phyloP scores from a whole-genome alignment of 345 rosid genomes.

The Lepidium africanum region DNA sequence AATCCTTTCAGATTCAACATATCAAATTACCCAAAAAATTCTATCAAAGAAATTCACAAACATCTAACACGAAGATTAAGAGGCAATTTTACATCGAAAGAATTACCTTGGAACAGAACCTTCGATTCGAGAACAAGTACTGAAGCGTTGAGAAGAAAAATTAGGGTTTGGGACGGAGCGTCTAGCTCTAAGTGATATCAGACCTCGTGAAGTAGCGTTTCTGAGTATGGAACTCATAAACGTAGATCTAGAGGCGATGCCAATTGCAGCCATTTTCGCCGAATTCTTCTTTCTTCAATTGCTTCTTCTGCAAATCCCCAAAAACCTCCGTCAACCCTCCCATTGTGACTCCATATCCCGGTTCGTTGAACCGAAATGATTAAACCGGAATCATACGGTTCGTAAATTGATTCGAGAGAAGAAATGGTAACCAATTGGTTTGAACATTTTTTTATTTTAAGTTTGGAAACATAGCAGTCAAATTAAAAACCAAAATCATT shows the following conservation, averaged over 20 bases:
- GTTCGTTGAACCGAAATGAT: not conserved
- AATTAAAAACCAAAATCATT: not conserved
- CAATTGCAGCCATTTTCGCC: slow-evolving; percentile 34
- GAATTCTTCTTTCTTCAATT: not conserved
- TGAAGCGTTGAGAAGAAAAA: slow-evolving; percentile 24
- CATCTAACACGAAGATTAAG: not conserved
- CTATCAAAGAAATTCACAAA: not conserved
- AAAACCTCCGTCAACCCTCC: slow-evolving; percentile 33
- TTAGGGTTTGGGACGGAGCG: slow-evolving; percentile 30
- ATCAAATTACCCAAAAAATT: not conserved
- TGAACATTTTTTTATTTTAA: not conserved
- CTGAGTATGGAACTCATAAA: slow-evolving; percentile 34
- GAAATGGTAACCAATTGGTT: not conserved
- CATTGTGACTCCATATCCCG: not conserved
- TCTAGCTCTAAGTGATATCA: slow-evolving; percentile 13
- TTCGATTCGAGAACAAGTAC: slow-evolving; percentile 29
- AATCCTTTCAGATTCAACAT: slow-evolving; percentile 32
- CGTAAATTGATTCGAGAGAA: not conserved
- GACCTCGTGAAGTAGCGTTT: slow-evolving; percentile 18
- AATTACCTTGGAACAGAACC: slow-evolving; percentile 31
- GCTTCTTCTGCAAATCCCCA: slow-evolving; percentile 4
- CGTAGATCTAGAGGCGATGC: slow-evolving; percentile 44
- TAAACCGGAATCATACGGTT: not conserved
- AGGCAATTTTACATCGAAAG: not conserved
- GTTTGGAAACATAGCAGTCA: too few relatives aligned